phyloP scores from a whole-genome alignment of 768 basidiomycete genomes.

The Hygrophoropsis aurantiaca region DNA sequence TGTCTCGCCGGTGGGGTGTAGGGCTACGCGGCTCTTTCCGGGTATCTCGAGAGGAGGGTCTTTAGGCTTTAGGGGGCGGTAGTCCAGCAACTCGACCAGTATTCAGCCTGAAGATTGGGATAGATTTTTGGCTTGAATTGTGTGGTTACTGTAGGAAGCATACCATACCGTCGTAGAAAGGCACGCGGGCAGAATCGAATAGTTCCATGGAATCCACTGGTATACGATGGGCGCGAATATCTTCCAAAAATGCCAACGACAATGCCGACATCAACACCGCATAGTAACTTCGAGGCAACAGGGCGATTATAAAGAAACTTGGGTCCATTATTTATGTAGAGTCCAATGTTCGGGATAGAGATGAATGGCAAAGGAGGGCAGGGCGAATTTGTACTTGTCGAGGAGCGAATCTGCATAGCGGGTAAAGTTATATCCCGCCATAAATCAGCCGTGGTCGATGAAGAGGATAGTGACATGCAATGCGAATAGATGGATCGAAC shows the following conservation, averaged over 20 bases:
- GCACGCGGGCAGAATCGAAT: slow-evolving; percentile 69
- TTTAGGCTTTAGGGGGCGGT: slow-evolving; percentile 57
- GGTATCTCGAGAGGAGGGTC: slow-evolving; percentile 61
- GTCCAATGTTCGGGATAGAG: slow-evolving; percentile 81
- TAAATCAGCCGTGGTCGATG: no score
- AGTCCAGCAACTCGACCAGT: slow-evolving; percentile 82
- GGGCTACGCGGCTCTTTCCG: slow-evolving; percentile 66
- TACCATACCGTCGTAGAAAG: slow-evolving; percentile 85
- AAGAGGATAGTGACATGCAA: no score
- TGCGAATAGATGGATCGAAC: no score
- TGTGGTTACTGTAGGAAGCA: no score
- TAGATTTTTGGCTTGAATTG: neutral
- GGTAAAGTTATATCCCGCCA: slow-evolving; percentile 75
- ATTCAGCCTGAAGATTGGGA: slow-evolving; percentile 60
- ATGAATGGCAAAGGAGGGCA: slow-evolving; percentile 78
- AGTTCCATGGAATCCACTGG: slow-evolving; percentile 83
- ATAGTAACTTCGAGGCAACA: slow-evolving; percentile 55
- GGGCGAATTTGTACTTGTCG: slow-evolving; percentile 50
- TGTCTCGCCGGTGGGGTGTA: slow-evolving; percentile 76
- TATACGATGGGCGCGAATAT: slow-evolving; percentile 80
- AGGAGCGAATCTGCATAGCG: slow-evolving; percentile 62
- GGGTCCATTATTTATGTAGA: slow-evolving; percentile 73
- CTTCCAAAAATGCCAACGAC: slow-evolving; percentile 69
- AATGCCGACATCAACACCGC: slow-evolving; percentile 3
- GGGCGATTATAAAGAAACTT: slow-evolving; percentile 83